These are phyloP conservation scores for Trichothecium roseum DNA, from an alignment of 2,329 filamentous ascomycete species.

Conservation along the genomic window DNA sequence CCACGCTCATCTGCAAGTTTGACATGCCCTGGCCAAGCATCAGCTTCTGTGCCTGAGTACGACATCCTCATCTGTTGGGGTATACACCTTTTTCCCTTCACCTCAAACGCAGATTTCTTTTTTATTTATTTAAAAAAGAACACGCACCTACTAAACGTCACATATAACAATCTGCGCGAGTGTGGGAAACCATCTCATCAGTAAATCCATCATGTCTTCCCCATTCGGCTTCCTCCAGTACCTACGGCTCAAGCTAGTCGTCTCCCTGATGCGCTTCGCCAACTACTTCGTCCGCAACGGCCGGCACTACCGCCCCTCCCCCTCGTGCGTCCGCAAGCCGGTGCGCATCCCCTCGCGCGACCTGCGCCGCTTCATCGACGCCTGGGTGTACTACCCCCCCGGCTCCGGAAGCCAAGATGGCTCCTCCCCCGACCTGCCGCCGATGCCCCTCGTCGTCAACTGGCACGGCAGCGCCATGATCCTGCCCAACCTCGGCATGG, in stretches of 20 bases:
- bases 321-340: constrained; percentile 5
- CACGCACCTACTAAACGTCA: too few species aligned
- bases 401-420: constrained; percentile 3
- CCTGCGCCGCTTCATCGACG: constrained; percentile 13
- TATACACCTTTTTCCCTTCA: too few species aligned
- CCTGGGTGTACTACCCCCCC: constrained; percentile 15
- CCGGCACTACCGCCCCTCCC: constrained; percentile 6
- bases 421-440: too few species aligned
- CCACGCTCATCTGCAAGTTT: too few species aligned
- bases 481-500: constrained; percentile 24
- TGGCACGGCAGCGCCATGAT: constrained; percentile 24
- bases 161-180: too few species aligned
- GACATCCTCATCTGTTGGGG: too few species aligned
- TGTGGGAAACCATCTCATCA: too few species aligned
- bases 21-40: too few species aligned
- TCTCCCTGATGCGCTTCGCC: constrained; percentile 7
- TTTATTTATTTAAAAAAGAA: too few species aligned
- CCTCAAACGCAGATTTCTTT: too few species aligned
- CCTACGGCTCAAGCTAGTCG: constrained; percentile 8
- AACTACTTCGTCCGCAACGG: constrained; percentile 7
- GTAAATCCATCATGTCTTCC: too few species aligned
- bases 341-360: constrained; percentile 17
- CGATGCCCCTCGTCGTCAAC: constrained; percentile 12
- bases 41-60: too few species aligned
- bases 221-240: constrained; percentile 3